Conservation (phyloP, 352 stramenopile species). For the Globisporangium emineosum region DNA sequence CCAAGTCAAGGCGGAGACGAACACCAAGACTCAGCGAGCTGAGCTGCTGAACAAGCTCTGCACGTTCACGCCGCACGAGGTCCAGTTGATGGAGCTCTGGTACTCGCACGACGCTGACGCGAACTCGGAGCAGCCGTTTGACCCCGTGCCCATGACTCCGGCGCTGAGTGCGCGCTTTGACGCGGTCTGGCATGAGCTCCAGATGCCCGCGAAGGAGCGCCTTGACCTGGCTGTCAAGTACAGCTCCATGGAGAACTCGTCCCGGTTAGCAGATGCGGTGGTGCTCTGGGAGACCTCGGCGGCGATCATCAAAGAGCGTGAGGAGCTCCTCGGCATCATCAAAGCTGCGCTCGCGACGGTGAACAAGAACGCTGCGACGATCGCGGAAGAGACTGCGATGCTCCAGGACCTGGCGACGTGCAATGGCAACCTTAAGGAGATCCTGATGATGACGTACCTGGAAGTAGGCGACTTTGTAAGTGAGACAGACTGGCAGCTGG, state of each 20-base stretch:
- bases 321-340: constrained; percentile 48
- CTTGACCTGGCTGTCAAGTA: constrained; percentile 80
- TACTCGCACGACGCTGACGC: constrained; percentile 46
- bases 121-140: constrained; percentile 34
- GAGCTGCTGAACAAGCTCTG: constrained; percentile 47
- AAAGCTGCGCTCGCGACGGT: constrained; percentile 21
- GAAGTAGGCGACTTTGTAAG: constrained; percentile 73
- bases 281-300: constrained; percentile 55
- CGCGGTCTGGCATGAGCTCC: constrained; percentile 60
- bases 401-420: constrained; percentile 42
- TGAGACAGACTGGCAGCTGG: background rate
- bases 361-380: constrained; percentile 26
- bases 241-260: constrained; percentile 49
- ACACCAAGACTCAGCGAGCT: constrained; percentile 32
- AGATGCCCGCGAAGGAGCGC: constrained; percentile 52
- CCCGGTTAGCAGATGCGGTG: constrained; percentile 56
- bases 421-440: constrained; percentile 41
- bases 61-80: constrained; percentile 44
- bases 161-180: constrained; percentile 65
- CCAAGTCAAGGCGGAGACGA: constrained; percentile 37
- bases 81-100: constrained; percentile 67
- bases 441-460: constrained; percentile 58
- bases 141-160: constrained; percentile 61
- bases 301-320: constrained; percentile 50
- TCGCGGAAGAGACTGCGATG: constrained; percentile 40